Conservation (phyloP, 495 filamentous ascomycete species). For the Tuber indicum region DNA sequence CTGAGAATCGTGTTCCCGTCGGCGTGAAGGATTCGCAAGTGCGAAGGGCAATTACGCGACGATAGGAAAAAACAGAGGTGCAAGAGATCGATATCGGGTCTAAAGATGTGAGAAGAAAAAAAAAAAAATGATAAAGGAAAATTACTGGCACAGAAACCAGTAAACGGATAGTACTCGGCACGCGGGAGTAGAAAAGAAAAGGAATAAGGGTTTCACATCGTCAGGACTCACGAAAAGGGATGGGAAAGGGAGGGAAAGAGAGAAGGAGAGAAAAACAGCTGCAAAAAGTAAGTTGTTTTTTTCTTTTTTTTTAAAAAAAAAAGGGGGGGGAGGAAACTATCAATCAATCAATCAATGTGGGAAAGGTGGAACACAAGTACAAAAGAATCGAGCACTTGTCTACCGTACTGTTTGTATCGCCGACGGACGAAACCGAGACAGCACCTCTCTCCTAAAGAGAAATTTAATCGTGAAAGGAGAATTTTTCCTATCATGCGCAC, state of each 20-base stretch:
- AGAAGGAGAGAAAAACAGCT: slow-evolving; percentile 9
- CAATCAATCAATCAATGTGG: slow-evolving; percentile 7
- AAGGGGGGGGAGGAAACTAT: background rate
- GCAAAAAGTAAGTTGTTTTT: background rate
- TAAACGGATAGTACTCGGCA: background rate
- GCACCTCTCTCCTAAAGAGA: slow-evolving; percentile 15
- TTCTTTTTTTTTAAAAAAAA: background rate
- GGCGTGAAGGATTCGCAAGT: background rate
- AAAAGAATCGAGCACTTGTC: slow-evolving; percentile 21
- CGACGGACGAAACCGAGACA: slow-evolving; percentile 29
- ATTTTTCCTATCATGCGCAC: slow-evolving; percentile 37
- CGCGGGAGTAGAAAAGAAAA: background rate
- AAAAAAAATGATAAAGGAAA: background rate
- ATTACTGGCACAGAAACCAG: background rate
- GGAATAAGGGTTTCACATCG: slow-evolving; percentile 1
- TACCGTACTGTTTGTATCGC: slow-evolving; percentile 32
- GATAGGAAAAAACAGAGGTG: slow-evolving; percentile 28
- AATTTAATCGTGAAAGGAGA: slow-evolving; percentile 30
- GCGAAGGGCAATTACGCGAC: slow-evolving; percentile 14
- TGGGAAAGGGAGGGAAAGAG: background rate
- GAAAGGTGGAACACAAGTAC: slow-evolving; percentile 27
- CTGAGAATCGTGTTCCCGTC: background rate
- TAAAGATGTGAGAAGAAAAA: background rate
- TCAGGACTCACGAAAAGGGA: background rate
- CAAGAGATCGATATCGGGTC: slow-evolving; percentile 17